Conservation (phyloP, 495 filamentous ascomycete species). For the Talaromyces trachyspermus region DNA sequence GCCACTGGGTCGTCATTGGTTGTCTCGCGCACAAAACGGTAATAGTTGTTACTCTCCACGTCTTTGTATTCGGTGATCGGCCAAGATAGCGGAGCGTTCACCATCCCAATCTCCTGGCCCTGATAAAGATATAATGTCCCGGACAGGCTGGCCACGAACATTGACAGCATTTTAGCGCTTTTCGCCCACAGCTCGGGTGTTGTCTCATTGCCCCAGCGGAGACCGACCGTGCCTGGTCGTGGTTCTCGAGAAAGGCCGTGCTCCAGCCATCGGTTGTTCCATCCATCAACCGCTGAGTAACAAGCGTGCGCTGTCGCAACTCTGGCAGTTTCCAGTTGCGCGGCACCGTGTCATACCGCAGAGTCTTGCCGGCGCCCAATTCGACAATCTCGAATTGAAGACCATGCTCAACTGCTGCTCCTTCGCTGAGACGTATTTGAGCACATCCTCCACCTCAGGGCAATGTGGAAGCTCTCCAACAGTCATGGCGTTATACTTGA, state of each 20-base stretch:
- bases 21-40: conserved; percentile 26
- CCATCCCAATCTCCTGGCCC: conserved; percentile 51
- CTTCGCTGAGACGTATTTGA: conserved; percentile 37
- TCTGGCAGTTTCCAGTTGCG: conserved; percentile 35
- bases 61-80: conserved; percentile 43
- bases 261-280: conserved; percentile 45
- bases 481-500: conserved; percentile 40
- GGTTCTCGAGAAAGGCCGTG: conserved; percentile 38
- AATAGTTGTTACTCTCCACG: conserved; percentile 44
- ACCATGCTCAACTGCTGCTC: conserved; percentile 46
- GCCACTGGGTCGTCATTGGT: conserved; percentile 22
- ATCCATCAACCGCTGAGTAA: conserved; percentile 38
- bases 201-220: conserved; percentile 39
- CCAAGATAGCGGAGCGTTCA: conserved; percentile 41
- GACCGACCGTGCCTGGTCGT: conserved; percentile 43
- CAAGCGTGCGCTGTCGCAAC: conserved; percentile 26
- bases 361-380: conserved; percentile 33
- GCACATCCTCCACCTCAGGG: conserved; percentile 33
- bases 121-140: conserved; percentile 52
- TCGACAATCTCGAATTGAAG: conserved; percentile 46
- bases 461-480: conserved; percentile 46
- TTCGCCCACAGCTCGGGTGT: conserved; percentile 33
- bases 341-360: conserved; percentile 29
- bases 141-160: conserved; percentile 42
- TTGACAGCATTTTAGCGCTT: conserved; percentile 44